A percentile compares a stretch with the other conserved stretches of the same genome.
phyloP scores from a whole-genome alignment of 2,329 filamentous ascomycete species.

The Trichoderma polysporum region DNA sequence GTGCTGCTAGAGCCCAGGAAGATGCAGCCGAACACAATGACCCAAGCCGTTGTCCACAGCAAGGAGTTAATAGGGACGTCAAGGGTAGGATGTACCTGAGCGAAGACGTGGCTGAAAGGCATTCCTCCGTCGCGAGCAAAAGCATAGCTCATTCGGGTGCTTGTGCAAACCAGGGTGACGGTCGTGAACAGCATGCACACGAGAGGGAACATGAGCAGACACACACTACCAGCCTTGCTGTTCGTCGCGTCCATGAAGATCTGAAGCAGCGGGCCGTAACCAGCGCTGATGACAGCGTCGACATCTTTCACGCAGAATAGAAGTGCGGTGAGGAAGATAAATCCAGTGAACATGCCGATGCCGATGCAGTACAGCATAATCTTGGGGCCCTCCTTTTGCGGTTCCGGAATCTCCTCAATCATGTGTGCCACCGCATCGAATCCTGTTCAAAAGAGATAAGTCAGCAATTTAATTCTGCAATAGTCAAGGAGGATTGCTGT shows the following conservation, averaged over 20 bases:
- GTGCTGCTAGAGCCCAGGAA: slow-evolving; percentile 66
- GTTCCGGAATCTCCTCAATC: slow-evolving; percentile 60
- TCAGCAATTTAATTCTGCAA: not conserved
- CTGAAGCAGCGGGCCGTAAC: slow-evolving; percentile 59
- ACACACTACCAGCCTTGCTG: slow-evolving; percentile 61
- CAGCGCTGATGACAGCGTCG: slow-evolving; percentile 54
- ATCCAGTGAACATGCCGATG: slow-evolving; percentile 65
- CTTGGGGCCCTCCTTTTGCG: slow-evolving; percentile 58
- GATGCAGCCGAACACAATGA: slow-evolving; percentile 68
- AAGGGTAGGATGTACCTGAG: slow-evolving; percentile 59
- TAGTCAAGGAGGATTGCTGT: not conserved
- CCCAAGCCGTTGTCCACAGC: slow-evolving; percentile 58
- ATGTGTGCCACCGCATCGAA: slow-evolving; percentile 53
- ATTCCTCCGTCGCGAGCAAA: slow-evolving; percentile 66
- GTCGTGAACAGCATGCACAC: slow-evolving; percentile 65
- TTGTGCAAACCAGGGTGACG: slow-evolving; percentile 65
- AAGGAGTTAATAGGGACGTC: slow-evolving; percentile 68
- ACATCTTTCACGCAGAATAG: slow-evolving; percentile 64
- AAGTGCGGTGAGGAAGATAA: slow-evolving; percentile 60
- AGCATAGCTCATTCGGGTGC: slow-evolving; percentile 65
- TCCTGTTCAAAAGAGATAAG: slow-evolving; percentile 27
- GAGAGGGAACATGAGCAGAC: slow-evolving; percentile 65
- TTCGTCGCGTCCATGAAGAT: slow-evolving; percentile 65
- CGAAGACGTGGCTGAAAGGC: slow-evolving; percentile 61
- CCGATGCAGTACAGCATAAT: slow-evolving; percentile 66